Conservation (phyloP, 495 filamentous ascomycete species). For the Chlorociboria aeruginascens region DNA sequence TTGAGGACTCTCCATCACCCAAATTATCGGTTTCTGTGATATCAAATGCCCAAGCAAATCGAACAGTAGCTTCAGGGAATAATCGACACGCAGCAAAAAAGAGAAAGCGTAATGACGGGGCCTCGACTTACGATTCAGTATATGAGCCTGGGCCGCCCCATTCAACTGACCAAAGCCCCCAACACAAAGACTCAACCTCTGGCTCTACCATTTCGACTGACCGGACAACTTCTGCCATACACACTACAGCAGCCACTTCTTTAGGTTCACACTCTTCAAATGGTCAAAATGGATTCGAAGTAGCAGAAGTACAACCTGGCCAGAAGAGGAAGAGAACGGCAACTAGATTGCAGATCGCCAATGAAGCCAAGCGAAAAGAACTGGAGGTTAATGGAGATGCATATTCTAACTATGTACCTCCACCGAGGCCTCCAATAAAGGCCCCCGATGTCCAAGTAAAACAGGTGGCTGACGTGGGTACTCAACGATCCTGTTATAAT, state of each 20-base stretch:
- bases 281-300: constrained; percentile 44
- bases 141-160: constrained; percentile 50
- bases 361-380: constrained; percentile 69
- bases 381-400: constrained; percentile 54
- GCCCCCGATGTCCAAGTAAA: constrained; percentile 81
- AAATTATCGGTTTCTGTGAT: constrained; percentile 11
- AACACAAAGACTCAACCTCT: constrained; percentile 51
- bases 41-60: constrained; percentile 6
- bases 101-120: constrained; percentile 32
- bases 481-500: background rate
- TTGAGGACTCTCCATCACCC: constrained; percentile 60
- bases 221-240: constrained; percentile 69
- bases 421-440: constrained; percentile 80
- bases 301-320: constrained; percentile 41
- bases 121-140: constrained; percentile 43
- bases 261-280: constrained; percentile 59
- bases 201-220: constrained; percentile 68
- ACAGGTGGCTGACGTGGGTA: constrained; percentile 70
- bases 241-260: constrained; percentile 86
- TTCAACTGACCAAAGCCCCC: constrained; percentile 60
- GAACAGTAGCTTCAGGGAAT: constrained; percentile 6
- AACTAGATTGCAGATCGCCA: constrained; percentile 62
- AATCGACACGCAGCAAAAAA: constrained; percentile 32
- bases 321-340: constrained; percentile 79
- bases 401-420: constrained; percentile 69